Evolutionary conservation across 139 green algal species (phyloP).

Genomic region (Coelastrella sp.): DNA sequence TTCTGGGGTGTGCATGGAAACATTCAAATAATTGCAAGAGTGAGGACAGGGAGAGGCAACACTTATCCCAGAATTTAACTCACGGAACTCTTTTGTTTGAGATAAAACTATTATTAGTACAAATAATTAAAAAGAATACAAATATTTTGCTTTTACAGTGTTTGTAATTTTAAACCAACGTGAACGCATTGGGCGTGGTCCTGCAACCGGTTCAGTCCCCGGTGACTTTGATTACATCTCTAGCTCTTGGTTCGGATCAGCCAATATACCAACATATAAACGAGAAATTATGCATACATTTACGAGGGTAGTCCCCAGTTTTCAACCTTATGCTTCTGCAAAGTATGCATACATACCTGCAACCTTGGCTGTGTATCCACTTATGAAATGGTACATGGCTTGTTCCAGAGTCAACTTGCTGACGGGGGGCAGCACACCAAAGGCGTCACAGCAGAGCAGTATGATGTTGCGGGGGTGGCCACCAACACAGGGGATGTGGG

Average conservation of each 20-base stretch:
- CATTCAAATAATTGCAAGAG: not conserved
- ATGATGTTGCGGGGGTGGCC: conserved; percentile 67
- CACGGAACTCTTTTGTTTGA: not conserved
- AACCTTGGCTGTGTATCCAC: conserved; percentile 97
- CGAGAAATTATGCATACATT: not conserved
- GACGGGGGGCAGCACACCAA: conserved; percentile 88
- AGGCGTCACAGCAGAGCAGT: not conserved
- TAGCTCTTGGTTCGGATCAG: too few relatives aligned
- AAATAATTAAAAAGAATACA: too few relatives aligned
- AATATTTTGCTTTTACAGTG: not conserved
- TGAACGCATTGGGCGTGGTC: too few relatives aligned
- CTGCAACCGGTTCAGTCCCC: too few relatives aligned
- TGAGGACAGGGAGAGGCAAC: not conserved
- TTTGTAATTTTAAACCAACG: too few relatives aligned
- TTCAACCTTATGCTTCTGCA: not conserved
- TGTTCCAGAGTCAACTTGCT: conserved; percentile 85
- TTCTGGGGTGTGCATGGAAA: not conserved
- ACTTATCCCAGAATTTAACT: not conserved
- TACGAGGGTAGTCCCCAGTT: too few relatives aligned
- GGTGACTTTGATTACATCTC: too few relatives aligned
- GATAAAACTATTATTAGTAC: too few relatives aligned
- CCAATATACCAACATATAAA: too few relatives aligned
- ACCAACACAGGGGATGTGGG: conserved; percentile 87
- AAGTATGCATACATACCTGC: not conserved
- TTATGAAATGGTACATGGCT: conserved; percentile 99